Evolutionary conservation across 2,329 filamentous ascomycete species (phyloP), one percentile per base, ranked within the genome.

Genomic region (Exserohilum rostratum): DNA sequence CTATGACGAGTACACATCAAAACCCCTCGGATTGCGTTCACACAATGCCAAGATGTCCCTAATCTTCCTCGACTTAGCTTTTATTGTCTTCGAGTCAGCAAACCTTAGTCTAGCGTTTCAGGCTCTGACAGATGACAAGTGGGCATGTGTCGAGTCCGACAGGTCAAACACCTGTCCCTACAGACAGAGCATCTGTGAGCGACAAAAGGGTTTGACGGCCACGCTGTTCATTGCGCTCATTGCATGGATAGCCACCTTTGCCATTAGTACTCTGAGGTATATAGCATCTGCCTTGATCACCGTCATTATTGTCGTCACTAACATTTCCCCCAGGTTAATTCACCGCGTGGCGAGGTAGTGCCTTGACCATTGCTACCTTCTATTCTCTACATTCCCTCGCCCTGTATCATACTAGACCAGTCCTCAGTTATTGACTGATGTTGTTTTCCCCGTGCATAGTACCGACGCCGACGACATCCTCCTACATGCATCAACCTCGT

Each of bases 81-180:
- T 99, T 73, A 96, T 99, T 69, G 93, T 98, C 37, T 96, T 99
- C 79, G 93, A 96, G 75, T 92, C 93, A 3, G 92, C 93, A 46
- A 98, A 96, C 77, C 84, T 96, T 22, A 90, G 91, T 35, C 80
- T 99, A 60, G 93, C 93, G 1, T 96, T 97, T 72, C 90, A 91
- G 71, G 89, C 91, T 7, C 79, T 97, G 49, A 88, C 82, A 5
- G 84, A 88, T 64, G 78, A 82, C 27, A 80, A 81, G 35, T 87
- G 86, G 72, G 78, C 78, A 6, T 82, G 80, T 62, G 72, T 58
- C 22, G 61, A 70, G 15, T 56, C 58, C 2, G 44, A 50, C 34
- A 29, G 53, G 1, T 37, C 40, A 0, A 34, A 53, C 10, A 18
- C 45, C 2, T 76, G 68, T 59, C 53, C 55, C 5, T 73, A 72